phyloP scores from a whole-genome alignment of 202 grass and related monocot genomes.

The Sporobolus alterniflorus region DNA sequence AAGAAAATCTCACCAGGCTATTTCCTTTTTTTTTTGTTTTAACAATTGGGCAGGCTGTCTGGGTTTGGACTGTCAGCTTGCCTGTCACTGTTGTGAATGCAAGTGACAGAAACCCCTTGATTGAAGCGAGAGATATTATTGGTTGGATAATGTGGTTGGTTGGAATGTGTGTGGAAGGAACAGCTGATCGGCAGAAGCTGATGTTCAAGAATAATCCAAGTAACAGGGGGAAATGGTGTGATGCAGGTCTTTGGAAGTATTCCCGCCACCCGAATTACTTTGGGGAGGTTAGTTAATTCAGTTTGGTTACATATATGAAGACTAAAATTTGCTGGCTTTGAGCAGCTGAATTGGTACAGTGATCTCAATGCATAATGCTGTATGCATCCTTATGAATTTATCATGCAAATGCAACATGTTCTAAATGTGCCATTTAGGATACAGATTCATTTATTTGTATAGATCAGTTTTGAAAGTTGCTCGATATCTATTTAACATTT shows the following conservation, averaged over 20 bases:
- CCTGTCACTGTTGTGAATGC: constrained; percentile 93
- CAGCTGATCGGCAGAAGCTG: constrained; percentile 93
- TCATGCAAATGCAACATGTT: background rate
- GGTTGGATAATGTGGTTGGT: constrained; percentile 95
- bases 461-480: background rate
- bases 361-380: background rate
- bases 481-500: constrained; percentile 17
- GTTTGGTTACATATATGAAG: constrained; percentile 3
- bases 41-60: constrained; percentile 64
- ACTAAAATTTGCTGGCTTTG: background rate
- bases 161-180: constrained; percentile 66
- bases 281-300: constrained; percentile 74
- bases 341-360: background rate
- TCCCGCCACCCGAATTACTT: constrained; percentile 97
- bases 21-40: constrained; percentile 1
- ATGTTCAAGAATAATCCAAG: constrained; percentile 77
- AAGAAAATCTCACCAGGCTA: constrained; percentile 6
- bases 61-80: constrained; percentile 96
- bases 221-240: constrained; percentile 90
- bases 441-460: background rate
- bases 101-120: constrained; percentile 61
- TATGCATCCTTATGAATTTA: background rate
- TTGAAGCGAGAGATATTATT: constrained; percentile 87
- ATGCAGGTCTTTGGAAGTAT: constrained; percentile 89
- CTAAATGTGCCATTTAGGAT: background rate